Base-by-base conservation (phyloP, 140 eudicot species). In the Ambrosia hybrid region DNA sequence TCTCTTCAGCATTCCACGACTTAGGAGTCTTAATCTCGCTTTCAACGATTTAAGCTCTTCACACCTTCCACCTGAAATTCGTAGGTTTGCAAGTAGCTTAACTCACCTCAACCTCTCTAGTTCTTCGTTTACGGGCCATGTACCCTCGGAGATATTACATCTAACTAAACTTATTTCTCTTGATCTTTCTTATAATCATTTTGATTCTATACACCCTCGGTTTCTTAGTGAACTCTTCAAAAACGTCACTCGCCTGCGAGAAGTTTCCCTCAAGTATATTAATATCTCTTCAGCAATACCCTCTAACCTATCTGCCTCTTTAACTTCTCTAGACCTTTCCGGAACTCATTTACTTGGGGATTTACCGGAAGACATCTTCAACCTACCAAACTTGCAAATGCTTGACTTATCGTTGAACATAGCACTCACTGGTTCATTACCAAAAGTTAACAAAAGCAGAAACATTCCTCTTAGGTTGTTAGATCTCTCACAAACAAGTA, bases 1-100 rank as follows among this genome's bases (percentile, higher is more conserved):
- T 59, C 66, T 82, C 67, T 78, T 82, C 43, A 78, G 12, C 5
- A 74, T 79, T 57, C 57, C 76, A 33, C 80, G 15, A 39, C 87
- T 83, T 73, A 71, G 34, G 13, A 65, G 56, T 9, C 87, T 83
- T 36, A 74, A 78, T 38, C 84, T 80, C 38, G 75, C 84, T 59
- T 51, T 5, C 67, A 68, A 76, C 60, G 57, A 46, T 59, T 69
- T 76, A 4, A 7, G 17, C 17, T 11, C 9, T 52, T 71, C 82
- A 6, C 12, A 14, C 11, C 4, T 76, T 51, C 73, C 81, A 3
- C 69, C 12, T 14, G 49, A 63, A 38, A 56, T 78, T 33, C 48
- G 74, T 17, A 33, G 21, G 37, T 72, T 78, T 46, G 52, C 65
- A 0, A 11, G 11, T 11, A 33, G 21, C n/a, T 14, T 78, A 15